Conservation (phyloP, 169 alveolate genomes). For the Babesia gibsoni region DNA sequence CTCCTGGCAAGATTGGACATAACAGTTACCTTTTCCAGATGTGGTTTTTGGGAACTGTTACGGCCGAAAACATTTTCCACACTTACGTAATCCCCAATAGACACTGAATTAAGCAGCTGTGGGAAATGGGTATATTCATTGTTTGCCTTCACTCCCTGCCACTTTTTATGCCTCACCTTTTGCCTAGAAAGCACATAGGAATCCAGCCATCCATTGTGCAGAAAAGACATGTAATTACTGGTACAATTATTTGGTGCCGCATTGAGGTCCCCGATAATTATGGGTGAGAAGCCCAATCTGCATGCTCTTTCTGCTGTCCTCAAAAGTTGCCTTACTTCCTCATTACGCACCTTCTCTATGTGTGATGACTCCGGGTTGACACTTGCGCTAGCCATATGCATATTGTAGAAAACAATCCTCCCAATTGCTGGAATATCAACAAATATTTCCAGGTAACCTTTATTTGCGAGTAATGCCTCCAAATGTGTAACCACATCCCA, state of each 20-base stretch:
- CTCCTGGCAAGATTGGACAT: slow-evolving; percentile 36
- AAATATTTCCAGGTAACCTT: slow-evolving; percentile 85
- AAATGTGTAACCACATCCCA: slow-evolving; percentile 82
- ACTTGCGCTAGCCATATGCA: slow-evolving; percentile 89
- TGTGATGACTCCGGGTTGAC: slow-evolving; percentile 84
- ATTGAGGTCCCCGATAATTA: slow-evolving; percentile 86
- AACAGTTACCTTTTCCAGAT: slow-evolving; percentile 26
- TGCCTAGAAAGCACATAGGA: slow-evolving; percentile 63
- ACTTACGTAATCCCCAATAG: neutral
- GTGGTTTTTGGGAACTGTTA: slow-evolving; percentile 15
- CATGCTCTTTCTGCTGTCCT: slow-evolving; percentile 78
- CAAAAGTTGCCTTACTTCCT: slow-evolving; percentile 82
- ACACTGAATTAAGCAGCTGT: neutral
- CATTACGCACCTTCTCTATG: slow-evolving; percentile 80
- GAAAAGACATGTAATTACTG: slow-evolving; percentile 80
- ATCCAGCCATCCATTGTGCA: slow-evolving; percentile 86
- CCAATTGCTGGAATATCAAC: slow-evolving; percentile 83
- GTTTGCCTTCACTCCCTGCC: neutral
- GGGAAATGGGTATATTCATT: neutral
- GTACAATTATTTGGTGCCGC: slow-evolving; percentile 88
- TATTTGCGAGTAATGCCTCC: slow-evolving; percentile 82
- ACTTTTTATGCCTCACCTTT: neutral
- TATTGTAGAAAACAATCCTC: slow-evolving; percentile 77
- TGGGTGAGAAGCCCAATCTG: slow-evolving; percentile 80
- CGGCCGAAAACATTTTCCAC: slow-evolving; percentile 29